Conservation (phyloP, 2,329 filamentous ascomycete genomes). For the Aotearoamyces nothofagi region DNA sequence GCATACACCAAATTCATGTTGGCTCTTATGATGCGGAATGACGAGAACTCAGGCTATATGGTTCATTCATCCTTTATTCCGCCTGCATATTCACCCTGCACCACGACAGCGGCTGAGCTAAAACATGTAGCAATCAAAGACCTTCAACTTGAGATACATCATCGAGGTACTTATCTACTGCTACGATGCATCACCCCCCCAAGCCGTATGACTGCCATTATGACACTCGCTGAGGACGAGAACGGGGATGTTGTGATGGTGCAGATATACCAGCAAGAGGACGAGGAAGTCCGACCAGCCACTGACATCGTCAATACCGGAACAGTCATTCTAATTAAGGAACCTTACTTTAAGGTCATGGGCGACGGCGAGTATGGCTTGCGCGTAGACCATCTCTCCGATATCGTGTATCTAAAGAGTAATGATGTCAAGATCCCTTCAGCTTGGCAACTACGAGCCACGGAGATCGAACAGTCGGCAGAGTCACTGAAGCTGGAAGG, state of each 20-base stretch:
- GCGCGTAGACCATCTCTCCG: constrained; percentile 35
- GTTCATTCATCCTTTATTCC: constrained; percentile 3
- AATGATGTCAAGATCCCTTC: constrained; percentile 24
- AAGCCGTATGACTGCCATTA: constrained; percentile 4
- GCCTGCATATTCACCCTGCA: constrained; percentile 4
- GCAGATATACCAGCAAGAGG: constrained; percentile 26
- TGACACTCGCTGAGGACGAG: constrained; percentile 17
- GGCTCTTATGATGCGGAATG: background rate
- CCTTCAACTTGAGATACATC: constrained; percentile 24
- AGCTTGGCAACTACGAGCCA: constrained; percentile 22
- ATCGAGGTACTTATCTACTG: constrained; percentile 22
- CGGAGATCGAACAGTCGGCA: constrained; percentile 8
- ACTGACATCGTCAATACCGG: constrained; percentile 21
- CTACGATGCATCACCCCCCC: constrained; percentile 2
- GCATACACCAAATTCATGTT: background rate
- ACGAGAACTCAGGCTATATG: background rate
- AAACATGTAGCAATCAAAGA: constrained; percentile 8
- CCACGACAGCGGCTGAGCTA: constrained; percentile 5
- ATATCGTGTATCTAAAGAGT: constrained; percentile 25
- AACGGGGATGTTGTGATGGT: constrained; percentile 18
- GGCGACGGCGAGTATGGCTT: constrained; percentile 25
- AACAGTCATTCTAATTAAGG: constrained; percentile 30
- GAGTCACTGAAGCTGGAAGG: constrained; percentile 7
- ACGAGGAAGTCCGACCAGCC: constrained; percentile 18
- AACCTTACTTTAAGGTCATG: constrained; percentile 32